These are phyloP conservation scores for Sphaerosporella brunnea DNA, from an alignment of 495 filamentous ascomycete genomes.

Conservation along the genomic window DNA sequence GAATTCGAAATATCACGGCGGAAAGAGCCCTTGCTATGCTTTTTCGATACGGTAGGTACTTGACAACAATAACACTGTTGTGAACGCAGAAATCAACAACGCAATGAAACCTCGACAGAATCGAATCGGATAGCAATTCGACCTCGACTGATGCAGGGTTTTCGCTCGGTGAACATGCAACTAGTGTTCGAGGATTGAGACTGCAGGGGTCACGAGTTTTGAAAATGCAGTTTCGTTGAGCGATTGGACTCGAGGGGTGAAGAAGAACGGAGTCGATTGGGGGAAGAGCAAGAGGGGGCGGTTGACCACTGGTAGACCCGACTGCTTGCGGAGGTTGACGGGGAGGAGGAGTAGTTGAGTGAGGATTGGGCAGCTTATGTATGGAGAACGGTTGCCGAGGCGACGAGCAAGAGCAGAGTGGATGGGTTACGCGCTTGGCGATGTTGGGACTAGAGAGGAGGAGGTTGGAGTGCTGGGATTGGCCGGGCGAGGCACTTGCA, in stretches of 20 bases:
- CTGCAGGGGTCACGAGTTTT: neutral
- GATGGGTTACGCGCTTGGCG: too few species aligned
- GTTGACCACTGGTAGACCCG: neutral
- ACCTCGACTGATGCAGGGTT: neutral
- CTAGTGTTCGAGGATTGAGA: neutral
- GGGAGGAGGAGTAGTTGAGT: neutral
- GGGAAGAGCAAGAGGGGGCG: neutral
- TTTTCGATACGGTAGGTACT: neutral
- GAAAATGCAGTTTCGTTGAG: neutral
- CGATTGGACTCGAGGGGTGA: neutral
- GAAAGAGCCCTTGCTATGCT: neutral
- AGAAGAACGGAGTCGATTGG: neutral
- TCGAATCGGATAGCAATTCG: conserved; percentile 1
- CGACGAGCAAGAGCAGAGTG: too few species aligned
- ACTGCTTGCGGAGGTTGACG: neutral
- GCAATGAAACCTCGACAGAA: neutral
- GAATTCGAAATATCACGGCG: neutral
- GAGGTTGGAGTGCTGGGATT: too few species aligned
- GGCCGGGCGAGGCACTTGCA: too few species aligned
- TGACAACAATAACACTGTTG: neutral
- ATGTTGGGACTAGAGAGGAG: too few species aligned
- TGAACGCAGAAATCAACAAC: neutral
- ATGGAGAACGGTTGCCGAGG: too few species aligned
- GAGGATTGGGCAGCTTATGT: too few species aligned
- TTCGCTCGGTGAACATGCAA: neutral